Percentiles rank a stretch among this genome's conserved stretches.
Conservation (phyloP, 345 rosid genomes). For the Excoecaria agallocha region DNA sequence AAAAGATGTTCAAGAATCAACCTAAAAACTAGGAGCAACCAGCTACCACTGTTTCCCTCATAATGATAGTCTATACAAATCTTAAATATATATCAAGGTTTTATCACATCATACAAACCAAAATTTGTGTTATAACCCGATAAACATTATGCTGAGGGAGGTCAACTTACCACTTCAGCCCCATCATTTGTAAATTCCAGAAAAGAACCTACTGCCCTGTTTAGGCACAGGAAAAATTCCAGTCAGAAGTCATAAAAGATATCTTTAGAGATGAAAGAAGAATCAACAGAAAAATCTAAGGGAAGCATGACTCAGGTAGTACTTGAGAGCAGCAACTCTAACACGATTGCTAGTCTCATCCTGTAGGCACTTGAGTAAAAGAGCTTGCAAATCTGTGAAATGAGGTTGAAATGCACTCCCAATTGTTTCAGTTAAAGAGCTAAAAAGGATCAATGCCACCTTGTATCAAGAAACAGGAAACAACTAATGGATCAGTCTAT, state of each 20-base stretch:
- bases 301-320: conserved; percentile 21
- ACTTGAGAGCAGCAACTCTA: conserved; percentile 98
- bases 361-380: conserved; percentile 84
- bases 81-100: not conserved
- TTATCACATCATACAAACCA: not conserved
- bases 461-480: conserved; percentile 35
- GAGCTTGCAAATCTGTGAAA: conserved; percentile 84
- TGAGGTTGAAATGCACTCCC: conserved; percentile 86
- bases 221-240: conserved; percentile 8
- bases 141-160: not conserved
- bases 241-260: conserved; percentile 16
- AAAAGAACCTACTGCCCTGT: conserved; percentile 98
- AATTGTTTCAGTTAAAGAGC: conserved; percentile 94
- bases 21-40: not conserved
- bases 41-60: not conserved
- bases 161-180: conserved; percentile 72
- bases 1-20: not conserved
- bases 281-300: conserved; percentile 9
- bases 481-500: conserved; percentile 7
- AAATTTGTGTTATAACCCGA: not conserved
- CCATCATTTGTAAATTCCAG: conserved; percentile 85
- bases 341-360: conserved; percentile 92
- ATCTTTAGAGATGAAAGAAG: conserved; percentile 4
- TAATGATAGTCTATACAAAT: not conserved
- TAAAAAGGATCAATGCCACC: conserved; percentile 97